Percentiles rank a stretch among this genome's conserved stretches.
Evolutionary conservation across 805 yeast genomes (phyloP).

Genomic region (Huiozyma sinensis): DNA sequence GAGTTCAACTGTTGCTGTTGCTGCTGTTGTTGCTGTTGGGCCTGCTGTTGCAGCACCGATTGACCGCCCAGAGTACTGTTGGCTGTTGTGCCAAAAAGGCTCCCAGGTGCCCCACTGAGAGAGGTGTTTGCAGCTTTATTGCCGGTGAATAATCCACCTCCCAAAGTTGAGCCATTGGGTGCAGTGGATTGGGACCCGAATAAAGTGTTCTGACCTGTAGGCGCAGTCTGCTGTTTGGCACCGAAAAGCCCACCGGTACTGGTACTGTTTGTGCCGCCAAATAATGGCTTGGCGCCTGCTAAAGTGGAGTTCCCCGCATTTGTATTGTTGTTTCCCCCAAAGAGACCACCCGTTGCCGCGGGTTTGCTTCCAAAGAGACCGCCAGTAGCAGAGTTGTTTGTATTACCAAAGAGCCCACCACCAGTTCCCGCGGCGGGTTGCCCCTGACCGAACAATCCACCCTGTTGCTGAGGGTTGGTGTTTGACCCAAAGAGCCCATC

Average conservation of each 20-base stretch:
- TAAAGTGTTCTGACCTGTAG: slow-evolving; percentile 21
- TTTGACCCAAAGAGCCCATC: slow-evolving; percentile 32
- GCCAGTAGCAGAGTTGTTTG: neutral
- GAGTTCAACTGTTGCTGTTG: slow-evolving; percentile 27
- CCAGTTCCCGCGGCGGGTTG: slow-evolving; percentile 14
- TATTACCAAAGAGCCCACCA: slow-evolving; percentile 11
- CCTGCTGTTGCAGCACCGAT: slow-evolving; percentile 2
- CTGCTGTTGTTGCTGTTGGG: slow-evolving; percentile 8
- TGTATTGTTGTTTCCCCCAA: slow-evolving; percentile 8
- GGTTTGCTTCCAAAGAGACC: slow-evolving; percentile 20
- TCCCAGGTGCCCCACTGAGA: slow-evolving; percentile 36
- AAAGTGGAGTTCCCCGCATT: slow-evolving; percentile 1
- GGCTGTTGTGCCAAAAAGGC: slow-evolving; percentile 1
- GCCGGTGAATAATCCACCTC: neutral
- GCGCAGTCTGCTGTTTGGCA: slow-evolving; percentile 22
- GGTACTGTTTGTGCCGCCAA: slow-evolving; percentile 7
- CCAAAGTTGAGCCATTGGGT: neutral
- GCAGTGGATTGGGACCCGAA: slow-evolving; percentile 27
- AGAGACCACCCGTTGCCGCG: slow-evolving; percentile 19
- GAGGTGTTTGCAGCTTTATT: neutral
- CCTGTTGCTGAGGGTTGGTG: slow-evolving; percentile 9
- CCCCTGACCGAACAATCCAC: slow-evolving; percentile 33
- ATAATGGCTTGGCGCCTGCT: slow-evolving; percentile 28
- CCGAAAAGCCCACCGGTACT: slow-evolving; percentile 18
- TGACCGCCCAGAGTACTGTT: slow-evolving; percentile 35